Evolutionary conservation across 192 early-diverging fungal species (phyloP), one percentile per base, ranked within the genome.

Genomic region (Lobosporangium transversale): DNA sequence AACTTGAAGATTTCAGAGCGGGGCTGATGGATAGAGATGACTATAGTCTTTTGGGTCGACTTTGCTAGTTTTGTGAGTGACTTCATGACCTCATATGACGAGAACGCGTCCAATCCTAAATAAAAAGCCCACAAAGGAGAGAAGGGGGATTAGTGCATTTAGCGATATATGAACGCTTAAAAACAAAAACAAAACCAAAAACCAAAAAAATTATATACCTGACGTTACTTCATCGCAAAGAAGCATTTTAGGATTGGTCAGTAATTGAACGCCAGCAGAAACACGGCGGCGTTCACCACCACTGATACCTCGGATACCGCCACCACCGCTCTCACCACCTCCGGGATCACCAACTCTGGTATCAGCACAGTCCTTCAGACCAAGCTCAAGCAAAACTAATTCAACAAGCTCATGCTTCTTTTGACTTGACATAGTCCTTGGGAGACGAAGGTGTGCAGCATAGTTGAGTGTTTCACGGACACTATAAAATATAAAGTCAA

Each of bases 21-120:
- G 21, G 96, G 96, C 78, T 97, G 95, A 70, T 98, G 96, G 62
- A 98, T 94, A 8, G 92, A 94, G 78, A 94, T 90, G 21, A 98
- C 80, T 10, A 95, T 86, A 8, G 81, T 93, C 81, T 78, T 89
- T 82, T 76, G 63, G 2, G 73, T 62, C 15, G 73, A 67, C 36
- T 51, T 53, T 32, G 73, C 73, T 14, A 76, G 53, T 17, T 76
- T 76, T 1, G 73, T 67, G 21, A 76, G 64, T 1, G 73, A 67
- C 47, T 76, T 76, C 73, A 76, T 76, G 45, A 76, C 73, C 59
- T 76, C 73, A 24, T 67, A 76, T 3, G 73, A 76, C 3, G 73
- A 66, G 47, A 76, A 76, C 2, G 73, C 73, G 43, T 76, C 73
- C 7, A 76, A 35, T 31, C 73, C 73, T 76, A 57, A 8, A 5